phyloP scores from a whole-genome alignment of 2,329 filamentous ascomycete species.

The Beauveria caledonica region DNA sequence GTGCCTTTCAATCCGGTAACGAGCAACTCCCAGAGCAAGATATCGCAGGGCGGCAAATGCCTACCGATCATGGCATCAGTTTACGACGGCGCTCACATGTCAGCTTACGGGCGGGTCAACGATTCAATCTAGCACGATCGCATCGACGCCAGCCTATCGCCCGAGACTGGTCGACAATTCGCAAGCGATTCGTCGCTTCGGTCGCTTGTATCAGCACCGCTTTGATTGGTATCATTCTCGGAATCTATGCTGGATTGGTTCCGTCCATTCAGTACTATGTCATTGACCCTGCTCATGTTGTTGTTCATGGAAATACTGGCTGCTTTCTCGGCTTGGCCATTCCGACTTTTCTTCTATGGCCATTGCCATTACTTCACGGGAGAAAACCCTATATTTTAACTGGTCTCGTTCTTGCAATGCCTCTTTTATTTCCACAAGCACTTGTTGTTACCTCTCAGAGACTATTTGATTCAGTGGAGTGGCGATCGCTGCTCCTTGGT shows the following conservation, averaged over 20 bases:
- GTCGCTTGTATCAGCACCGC: conserved; percentile 67
- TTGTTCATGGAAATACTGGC: conserved; percentile 65
- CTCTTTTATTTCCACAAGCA: conserved; percentile 68
- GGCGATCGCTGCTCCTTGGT: conserved; percentile 52
- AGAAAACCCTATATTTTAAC: conserved; percentile 69
- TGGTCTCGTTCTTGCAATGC: conserved; percentile 60
- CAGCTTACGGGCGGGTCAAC: conserved; percentile 40
- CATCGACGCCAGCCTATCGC: conserved; percentile 59
- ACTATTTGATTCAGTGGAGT: conserved; percentile 46
- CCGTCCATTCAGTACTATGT: conserved; percentile 74
- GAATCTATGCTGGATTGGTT: conserved; percentile 70
- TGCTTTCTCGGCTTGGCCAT: conserved; percentile 65
- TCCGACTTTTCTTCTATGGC: conserved; percentile 64
- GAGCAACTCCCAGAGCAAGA: conserved; percentile 20
- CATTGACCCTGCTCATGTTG: conserved; percentile 57
- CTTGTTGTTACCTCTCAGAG: conserved; percentile 51
- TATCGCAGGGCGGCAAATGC: conserved; percentile 18
- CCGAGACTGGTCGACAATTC: conserved; percentile 58
- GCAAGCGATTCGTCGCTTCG: conserved; percentile 60
- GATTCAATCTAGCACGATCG: conserved; percentile 44
- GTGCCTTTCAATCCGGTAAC: conserved; percentile 15
- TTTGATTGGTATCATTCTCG: conserved; percentile 60
- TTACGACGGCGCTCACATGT: conserved; percentile 45
- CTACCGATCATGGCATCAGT: conserved; percentile 29
- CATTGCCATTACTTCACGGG: conserved; percentile 65